phyloP scores from a whole-genome alignment of 2,329 filamentous ascomycete species.

The Sordariomycetes sp. region DNA sequence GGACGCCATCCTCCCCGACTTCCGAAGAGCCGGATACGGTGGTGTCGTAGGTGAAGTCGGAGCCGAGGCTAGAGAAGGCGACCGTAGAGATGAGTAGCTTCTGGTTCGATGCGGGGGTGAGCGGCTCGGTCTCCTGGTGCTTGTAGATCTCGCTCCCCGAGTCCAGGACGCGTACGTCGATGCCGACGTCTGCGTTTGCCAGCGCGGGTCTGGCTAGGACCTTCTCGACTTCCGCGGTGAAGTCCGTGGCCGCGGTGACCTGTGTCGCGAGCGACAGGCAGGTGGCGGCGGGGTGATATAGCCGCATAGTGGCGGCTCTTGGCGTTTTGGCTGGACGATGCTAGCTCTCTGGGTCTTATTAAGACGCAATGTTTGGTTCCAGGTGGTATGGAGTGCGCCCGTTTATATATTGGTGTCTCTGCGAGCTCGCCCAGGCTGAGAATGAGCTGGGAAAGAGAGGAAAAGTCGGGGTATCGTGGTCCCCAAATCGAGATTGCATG shows the following conservation, averaged over 20 bases:
- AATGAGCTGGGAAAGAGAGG: too few species aligned
- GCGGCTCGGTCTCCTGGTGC: neutral
- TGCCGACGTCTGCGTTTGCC: slow-evolving; percentile 3
- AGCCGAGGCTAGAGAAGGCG: slow-evolving; percentile 2
- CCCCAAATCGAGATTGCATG: too few species aligned
- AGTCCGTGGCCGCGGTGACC: neutral
- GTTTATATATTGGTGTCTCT: too few species aligned
- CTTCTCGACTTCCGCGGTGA: neutral
- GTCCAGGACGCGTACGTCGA: slow-evolving; percentile 1
- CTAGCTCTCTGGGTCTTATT: too few species aligned
- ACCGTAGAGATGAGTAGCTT: slow-evolving; percentile 3
- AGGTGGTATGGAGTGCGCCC: too few species aligned
- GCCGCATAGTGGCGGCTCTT: neutral
- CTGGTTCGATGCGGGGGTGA: slow-evolving; percentile 5
- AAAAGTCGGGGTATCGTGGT: too few species aligned
- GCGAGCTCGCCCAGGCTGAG: too few species aligned
- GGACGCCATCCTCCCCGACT: slow-evolving; percentile 1
- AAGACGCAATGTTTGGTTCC: too few species aligned
- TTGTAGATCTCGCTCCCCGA: slow-evolving; percentile 1
- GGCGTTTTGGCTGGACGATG: too few species aligned
- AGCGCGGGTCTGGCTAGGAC: slow-evolving; percentile 4
- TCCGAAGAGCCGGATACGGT: neutral
- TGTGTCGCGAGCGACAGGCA: neutral
- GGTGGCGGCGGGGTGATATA: neutral
- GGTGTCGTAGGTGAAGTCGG: slow-evolving; percentile 4